Percentiles rank a stretch among this genome's conserved stretches.
These are phyloP conservation scores for Xylaria flabelliformis DNA, from an alignment of 495 filamentous ascomycete genomes.

Conservation along the genomic window DNA sequence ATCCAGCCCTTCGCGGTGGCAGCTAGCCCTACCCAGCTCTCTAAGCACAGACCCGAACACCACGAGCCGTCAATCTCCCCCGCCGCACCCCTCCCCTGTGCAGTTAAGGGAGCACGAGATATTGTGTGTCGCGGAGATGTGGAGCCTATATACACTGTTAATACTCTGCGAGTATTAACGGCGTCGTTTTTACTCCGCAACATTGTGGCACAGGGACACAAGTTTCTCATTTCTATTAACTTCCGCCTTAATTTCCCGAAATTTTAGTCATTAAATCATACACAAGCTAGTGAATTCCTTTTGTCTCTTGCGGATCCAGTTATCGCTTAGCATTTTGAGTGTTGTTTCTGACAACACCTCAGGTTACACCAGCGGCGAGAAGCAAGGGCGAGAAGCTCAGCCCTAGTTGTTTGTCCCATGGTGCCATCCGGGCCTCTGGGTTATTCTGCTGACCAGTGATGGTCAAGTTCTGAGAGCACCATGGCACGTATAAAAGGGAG, in stretches of 20 bases:
- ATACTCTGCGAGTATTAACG: too few relatives aligned
- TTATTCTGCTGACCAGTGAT: background rate
- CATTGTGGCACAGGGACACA: background rate
- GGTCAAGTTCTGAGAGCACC: background rate
- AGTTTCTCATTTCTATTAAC: background rate
- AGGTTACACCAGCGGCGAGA: background rate
- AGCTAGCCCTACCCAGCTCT: background rate
- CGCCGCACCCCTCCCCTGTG: background rate
- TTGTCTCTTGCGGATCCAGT: background rate
- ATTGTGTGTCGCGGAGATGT: too few relatives aligned
- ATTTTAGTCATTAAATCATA: background rate
- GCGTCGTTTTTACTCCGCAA: too few relatives aligned
- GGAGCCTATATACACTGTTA: too few relatives aligned
- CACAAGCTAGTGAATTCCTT: background rate
- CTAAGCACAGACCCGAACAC: background rate
- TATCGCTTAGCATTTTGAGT: background rate
- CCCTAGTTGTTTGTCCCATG: background rate
- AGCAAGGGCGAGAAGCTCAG: background rate
- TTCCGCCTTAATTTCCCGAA: background rate
- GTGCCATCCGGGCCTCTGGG: background rate
- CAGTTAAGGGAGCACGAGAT: background rate
- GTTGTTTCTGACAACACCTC: background rate
- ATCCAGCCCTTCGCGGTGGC: background rate
- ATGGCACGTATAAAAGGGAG: background rate
- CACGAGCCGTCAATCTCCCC: background rate